A percentile compares a stretch with the other conserved stretches of the same genome.
These are phyloP conservation scores for Nitzschia sp. DNA, from an alignment of 108 stramenopile genomes.

Conservation along the genomic window DNA sequence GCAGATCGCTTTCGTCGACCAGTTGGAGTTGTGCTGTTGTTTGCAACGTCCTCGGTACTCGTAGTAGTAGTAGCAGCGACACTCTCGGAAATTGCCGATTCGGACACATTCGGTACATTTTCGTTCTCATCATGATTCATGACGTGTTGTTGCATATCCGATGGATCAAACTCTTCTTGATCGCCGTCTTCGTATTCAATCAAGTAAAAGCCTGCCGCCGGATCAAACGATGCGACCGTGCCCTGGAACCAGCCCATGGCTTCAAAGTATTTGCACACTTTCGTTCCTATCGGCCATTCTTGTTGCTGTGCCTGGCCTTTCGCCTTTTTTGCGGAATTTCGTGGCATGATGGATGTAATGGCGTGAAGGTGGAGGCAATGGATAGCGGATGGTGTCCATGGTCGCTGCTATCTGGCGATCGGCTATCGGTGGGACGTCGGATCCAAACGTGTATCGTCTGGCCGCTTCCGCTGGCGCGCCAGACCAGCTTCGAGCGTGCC, in stretches of 20 bases:
- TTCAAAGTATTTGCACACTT: constrained; percentile 4
- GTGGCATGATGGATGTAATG: background rate
- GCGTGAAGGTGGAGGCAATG: no score
- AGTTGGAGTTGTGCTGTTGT: background rate
- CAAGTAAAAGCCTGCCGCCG: background rate
- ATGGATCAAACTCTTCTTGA: constrained; percentile 10
- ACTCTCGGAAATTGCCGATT: background rate
- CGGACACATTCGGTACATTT: no score
- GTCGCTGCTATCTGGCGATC: no score
- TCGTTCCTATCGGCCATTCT: constrained; percentile 9
- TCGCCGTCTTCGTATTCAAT: constrained; percentile 23
- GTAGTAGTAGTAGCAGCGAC: background rate
- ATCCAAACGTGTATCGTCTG: no score
- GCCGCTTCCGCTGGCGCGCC: no score
- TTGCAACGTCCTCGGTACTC: no score
- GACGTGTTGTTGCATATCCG: constrained; percentile 1
- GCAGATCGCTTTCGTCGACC: background rate
- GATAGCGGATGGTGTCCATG: no score
- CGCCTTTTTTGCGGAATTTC: background rate
- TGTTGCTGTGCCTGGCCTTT: background rate
- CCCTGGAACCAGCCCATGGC: constrained; percentile 3
- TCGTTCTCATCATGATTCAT: background rate
- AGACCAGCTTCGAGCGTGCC: no score
- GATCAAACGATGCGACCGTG: background rate
- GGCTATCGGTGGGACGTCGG: no score